These are phyloP conservation scores for Rhipidocladum racemiflorum DNA, from an alignment of 176 grass and related monocot species.

Conservation along the genomic window DNA sequence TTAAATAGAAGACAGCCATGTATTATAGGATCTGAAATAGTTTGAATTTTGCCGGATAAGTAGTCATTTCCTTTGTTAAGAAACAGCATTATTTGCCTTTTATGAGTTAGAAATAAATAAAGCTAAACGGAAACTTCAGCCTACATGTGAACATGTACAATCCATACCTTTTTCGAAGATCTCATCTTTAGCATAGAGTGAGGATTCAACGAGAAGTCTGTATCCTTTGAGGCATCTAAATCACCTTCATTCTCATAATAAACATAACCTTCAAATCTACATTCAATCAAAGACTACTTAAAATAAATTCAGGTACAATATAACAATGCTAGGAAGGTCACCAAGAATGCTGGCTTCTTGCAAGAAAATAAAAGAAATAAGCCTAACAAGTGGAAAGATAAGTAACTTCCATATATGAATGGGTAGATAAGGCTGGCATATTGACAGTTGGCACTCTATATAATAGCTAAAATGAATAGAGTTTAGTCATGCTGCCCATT, in stretches of 20 bases:
- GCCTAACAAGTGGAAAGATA: background rate
- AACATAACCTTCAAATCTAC: slow-evolving; percentile 34
- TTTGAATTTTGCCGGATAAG: background rate
- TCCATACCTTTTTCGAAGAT: slow-evolving; percentile 34
- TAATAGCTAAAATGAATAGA: slow-evolving; percentile 8
- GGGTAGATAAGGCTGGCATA: background rate
- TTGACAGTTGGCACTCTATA: background rate
- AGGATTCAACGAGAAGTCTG: slow-evolving; percentile 21
- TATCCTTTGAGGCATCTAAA: slow-evolving; percentile 22
- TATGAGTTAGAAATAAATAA: background rate
- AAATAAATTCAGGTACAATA: slow-evolving; percentile 5
- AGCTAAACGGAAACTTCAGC: background rate
- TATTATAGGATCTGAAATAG: background rate
- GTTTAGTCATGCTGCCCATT: background rate
- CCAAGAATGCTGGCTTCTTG: background rate
- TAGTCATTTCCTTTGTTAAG: slow-evolving; percentile 8
- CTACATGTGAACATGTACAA: slow-evolving; percentile 14
- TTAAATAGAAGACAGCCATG: background rate
- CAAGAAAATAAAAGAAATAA: slow-evolving; percentile 15
- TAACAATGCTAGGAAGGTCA: background rate
- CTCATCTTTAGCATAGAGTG: slow-evolving; percentile 8
- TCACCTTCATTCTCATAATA: slow-evolving; percentile 28
- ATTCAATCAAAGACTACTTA: slow-evolving; percentile 9
- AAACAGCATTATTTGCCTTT: background rate
- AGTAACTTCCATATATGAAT: background rate